Percentiles rank a stretch among this genome's conserved stretches.
phyloP scores from a whole-genome alignment of 768 basidiomycete genomes.

The Ramaria sp. region DNA sequence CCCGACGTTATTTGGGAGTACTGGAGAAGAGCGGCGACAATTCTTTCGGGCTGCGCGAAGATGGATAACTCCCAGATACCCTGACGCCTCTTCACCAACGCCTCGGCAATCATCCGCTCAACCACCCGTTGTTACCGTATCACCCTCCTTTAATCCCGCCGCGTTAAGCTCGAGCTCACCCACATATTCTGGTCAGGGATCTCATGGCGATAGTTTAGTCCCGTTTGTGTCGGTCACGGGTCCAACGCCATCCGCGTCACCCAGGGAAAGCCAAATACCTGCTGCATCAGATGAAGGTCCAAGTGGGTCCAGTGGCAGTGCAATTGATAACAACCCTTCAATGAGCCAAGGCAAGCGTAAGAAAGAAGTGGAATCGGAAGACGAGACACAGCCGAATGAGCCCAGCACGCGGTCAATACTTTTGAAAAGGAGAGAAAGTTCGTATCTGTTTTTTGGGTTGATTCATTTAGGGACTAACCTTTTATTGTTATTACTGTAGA shows the following conservation, averaged over 20 bases:
- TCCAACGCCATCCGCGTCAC: background rate
- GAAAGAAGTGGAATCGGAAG: constrained; percentile 52
- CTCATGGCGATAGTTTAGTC: background rate
- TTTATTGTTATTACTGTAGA: constrained; percentile 10
- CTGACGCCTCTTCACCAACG: background rate
- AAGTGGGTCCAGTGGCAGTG: background rate
- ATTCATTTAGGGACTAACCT: constrained; percentile 15
- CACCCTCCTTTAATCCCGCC: background rate
- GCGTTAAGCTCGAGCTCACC: background rate
- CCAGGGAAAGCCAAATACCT: background rate
- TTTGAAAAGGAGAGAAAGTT: constrained; percentile 9
- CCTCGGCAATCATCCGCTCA: background rate
- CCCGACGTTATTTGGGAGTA: constrained; percentile 6
- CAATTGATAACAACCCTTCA: background rate
- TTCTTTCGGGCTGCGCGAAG: constrained; percentile 1
- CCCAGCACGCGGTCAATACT: constrained; percentile 35
- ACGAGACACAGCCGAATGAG: constrained; percentile 52
- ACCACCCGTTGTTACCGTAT: background rate
- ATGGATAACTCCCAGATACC: background rate
- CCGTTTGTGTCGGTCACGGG: constrained; percentile 3
- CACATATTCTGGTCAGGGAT: background rate
- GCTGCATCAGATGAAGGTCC: constrained; percentile 1
- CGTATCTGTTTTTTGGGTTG: constrained; percentile 11
- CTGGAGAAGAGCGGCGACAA: constrained; percentile 1
- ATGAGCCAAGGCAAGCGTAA: constrained; percentile 53